Conservation (phyloP, 768 basidiomycete species). For the Tremella fuciformis region DNA sequence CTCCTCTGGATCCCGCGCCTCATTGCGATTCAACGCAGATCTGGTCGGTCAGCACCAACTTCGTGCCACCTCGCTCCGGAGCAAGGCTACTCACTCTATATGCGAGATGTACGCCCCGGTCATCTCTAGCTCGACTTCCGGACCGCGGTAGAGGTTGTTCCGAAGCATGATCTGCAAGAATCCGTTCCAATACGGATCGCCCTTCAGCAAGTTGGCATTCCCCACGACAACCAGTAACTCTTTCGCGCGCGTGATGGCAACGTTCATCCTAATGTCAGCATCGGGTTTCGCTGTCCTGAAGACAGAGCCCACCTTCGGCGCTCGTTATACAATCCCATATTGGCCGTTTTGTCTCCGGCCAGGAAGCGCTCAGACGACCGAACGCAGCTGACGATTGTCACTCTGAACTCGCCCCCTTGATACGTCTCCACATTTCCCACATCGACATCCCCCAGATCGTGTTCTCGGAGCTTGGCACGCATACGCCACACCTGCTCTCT, state of each 20-base stretch:
- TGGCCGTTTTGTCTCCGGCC: constrained; percentile 37
- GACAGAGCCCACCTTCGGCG: constrained; percentile 42
- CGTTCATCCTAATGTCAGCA: constrained; percentile 48
- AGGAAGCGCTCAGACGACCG: constrained; percentile 43
- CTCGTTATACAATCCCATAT: constrained; percentile 51
- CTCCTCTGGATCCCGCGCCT: background rate
- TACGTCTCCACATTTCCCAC: constrained; percentile 53
- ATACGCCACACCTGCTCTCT: constrained; percentile 53
- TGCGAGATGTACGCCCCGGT: constrained; percentile 38
- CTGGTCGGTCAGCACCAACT: background rate
- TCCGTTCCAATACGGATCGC: constrained; percentile 50
- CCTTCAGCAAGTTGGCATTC: constrained; percentile 45
- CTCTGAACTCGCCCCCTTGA: constrained; percentile 52
- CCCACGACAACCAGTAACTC: constrained; percentile 52
- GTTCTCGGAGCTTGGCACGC: constrained; percentile 40
- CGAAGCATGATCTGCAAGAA: constrained; percentile 47
- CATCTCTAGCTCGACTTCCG: constrained; percentile 24
- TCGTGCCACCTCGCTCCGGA: background rate
- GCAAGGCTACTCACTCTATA: constrained; percentile 30
- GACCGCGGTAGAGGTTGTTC: constrained; percentile 37
- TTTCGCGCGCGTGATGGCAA: constrained; percentile 53
- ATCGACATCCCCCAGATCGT: constrained; percentile 42
- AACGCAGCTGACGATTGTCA: constrained; percentile 40
- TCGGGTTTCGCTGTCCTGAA: background rate
- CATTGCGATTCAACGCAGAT: background rate